Evolutionary conservation across 2,329 filamentous ascomycete genomes (phyloP), one percentile per base, ranked within the genome.

Genomic region (Ophiostoma perfectum): DNA sequence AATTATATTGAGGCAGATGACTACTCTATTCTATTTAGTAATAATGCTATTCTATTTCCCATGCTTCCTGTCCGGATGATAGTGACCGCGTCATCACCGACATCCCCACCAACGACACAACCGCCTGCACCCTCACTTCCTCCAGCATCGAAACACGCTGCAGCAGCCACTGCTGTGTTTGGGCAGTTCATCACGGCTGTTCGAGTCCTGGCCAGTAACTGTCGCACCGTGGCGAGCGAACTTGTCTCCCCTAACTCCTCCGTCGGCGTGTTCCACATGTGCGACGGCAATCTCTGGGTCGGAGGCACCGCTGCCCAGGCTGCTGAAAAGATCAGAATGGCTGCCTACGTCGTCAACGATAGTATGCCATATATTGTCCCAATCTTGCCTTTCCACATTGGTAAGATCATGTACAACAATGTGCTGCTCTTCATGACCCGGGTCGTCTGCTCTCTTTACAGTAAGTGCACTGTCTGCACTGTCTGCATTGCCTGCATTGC

Each of bases 1-100:
- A 63, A 42, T 3, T 63, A 63, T 63, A 63, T 42, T 60, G 27
- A 63, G 16, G 16, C 42, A 63, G 14, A 41, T 63, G 39, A 63
- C 39, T 12, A 16, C 38, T 14, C n/a, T 9, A 41, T 16, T 39
- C 60, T 63, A 63, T 42, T 63, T 42, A n/a, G 11, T 63, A 63
- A 63, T 42, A 27, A 63, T 63, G 38, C 3, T 63, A 2, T 63
- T 36, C 18, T n/a, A 11, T 27, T 6, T 9, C 14, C 60, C 11
- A 16, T 14, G n/a, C 4, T 14, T 2, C 11, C 18, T 18, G 8
- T 38, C 55, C 27, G 18, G 3, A 7, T 27, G 7, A 14, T 1
- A 27, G 27, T 27, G 27, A 27, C 27, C 27, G 27, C 27, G 27
- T 18, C 18, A 36, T 5, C 49, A 55, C 2, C n/a, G 4, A 36